These are phyloP conservation scores for Escallonia herrerae DNA, from an alignment of 129 eudicot genomes.

Conservation along the genomic window DNA sequence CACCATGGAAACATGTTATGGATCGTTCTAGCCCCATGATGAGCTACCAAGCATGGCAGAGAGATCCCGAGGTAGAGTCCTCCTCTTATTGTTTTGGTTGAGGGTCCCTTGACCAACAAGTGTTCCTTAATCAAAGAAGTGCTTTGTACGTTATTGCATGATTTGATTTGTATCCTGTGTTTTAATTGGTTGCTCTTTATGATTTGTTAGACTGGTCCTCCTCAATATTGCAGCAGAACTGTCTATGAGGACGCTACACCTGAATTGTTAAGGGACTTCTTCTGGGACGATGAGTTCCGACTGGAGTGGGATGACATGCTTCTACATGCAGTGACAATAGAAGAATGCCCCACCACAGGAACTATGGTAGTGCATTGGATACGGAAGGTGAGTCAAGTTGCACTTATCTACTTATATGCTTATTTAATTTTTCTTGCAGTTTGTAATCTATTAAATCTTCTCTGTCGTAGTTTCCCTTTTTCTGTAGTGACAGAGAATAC, in stretches of 20 bases:
- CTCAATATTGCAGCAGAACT: slow-evolving; percentile 82
- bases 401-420: too few relatives aligned
- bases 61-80: slow-evolving; percentile 56
- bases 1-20: slow-evolving; percentile 90
- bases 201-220: slow-evolving; percentile 65
- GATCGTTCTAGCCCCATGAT: slow-evolving; percentile 50
- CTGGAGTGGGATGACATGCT: slow-evolving; percentile 92
- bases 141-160: not conserved
- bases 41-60: slow-evolving; percentile 90
- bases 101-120: too few relatives aligned
- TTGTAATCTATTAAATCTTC: not conserved
- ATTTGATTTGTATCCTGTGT: not conserved
- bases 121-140: too few relatives aligned
- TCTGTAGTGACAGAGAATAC: slow-evolving; percentile 92
- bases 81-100: too few relatives aligned
- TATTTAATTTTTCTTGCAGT: slow-evolving; percentile 1
- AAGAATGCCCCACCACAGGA: slow-evolving; percentile 70
- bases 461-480: slow-evolving; percentile 78
- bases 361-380: slow-evolving; percentile 89
- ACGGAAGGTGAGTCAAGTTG: slow-evolving; percentile 55
- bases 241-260: slow-evolving; percentile 87
- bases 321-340: slow-evolving; percentile 43
- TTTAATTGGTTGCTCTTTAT: slow-evolving; percentile 1
- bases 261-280: slow-evolving; percentile 81
- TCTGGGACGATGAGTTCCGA: slow-evolving; percentile 89